These are phyloP conservation scores for Chrysosphaeria jannelii DNA, from an alignment of 2,329 filamentous ascomycete species.

Conservation along the genomic window DNA sequence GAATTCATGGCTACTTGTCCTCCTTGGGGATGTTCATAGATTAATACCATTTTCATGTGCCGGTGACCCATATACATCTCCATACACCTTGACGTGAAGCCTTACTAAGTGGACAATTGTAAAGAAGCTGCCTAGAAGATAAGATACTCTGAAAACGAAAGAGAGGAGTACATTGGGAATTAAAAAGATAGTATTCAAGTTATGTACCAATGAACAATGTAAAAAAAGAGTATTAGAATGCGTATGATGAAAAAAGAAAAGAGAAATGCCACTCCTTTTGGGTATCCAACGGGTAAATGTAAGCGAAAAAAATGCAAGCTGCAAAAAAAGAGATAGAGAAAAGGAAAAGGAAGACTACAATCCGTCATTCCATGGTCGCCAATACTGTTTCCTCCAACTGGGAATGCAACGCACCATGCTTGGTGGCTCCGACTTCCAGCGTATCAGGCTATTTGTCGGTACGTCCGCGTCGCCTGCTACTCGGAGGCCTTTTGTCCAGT, in stretches of 20 bases:
- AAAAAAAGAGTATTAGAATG: neutral
- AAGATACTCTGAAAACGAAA: neutral
- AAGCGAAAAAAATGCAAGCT: neutral
- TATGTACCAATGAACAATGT: constrained; percentile 2
- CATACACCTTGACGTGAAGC: too few species aligned
- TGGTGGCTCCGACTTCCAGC: too few species aligned
- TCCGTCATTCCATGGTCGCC: neutral
- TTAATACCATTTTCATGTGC: too few species aligned
- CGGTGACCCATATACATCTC: too few species aligned
- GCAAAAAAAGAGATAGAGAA: neutral
- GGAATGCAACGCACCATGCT: neutral
- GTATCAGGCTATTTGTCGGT: too few species aligned
- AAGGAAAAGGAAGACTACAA: too few species aligned
- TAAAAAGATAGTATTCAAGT: neutral
- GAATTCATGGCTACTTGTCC: neutral
- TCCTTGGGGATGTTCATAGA: too few species aligned
- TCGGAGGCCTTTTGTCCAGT: constrained; percentile 7
- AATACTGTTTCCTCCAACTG: neutral
- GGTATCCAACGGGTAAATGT: too few species aligned
- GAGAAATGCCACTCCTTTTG: too few species aligned
- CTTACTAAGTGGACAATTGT: too few species aligned
- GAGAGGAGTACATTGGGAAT: neutral
- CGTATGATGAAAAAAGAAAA: constrained; percentile 1
- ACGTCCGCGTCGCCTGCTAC: neutral
- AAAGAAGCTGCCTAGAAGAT: too few species aligned